Base-by-base conservation (phyloP, 2,329 filamentous ascomycete species). In the Curvularia eragrostidis region DNA sequence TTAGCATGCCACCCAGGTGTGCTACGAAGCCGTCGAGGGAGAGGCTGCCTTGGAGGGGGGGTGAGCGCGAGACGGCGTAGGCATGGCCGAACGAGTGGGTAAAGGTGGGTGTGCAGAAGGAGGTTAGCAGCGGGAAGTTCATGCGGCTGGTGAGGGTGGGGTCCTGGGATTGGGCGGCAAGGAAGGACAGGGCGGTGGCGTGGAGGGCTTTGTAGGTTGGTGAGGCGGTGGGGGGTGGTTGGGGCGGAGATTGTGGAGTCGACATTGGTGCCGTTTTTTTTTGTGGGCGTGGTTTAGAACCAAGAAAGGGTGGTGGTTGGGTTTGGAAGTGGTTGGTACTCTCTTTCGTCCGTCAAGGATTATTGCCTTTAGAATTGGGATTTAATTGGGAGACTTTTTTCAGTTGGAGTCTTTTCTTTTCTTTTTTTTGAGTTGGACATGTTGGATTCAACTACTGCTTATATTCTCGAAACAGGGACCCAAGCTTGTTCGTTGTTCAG, bases 1-100 rank as follows among this genome's bases (percentile, higher is more conserved):
- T 26, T 1, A 69, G 39, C 67, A 75, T 74, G 10, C 13, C 23
- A 1, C 50, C 30, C 8, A 74, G 56, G 30, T 71, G 72, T 5
- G 57, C 10, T 15, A 67, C 46, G 49, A 72, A 76, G 5, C 19
- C 65, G 3, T 67, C 53, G 18, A 64, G 56, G 1, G 55, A 59
- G 7, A 61, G 47, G 6, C 42, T 34, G 21, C 58, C 58, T 48
- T 72, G 68, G 3, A 74, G 57, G 0, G 48, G 58, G 0, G 70
- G 72, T 2, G 56, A 54, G 1, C 56, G 47, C 8, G 64, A 62
- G 13, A 73, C 63, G 56, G 71, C 66, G 58, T 62, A 64, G n/a
- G 64, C 65, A 59, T 75, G 74, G 43, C 74, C 74, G 59, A 64
- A 75, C 36, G 54, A 56, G 52, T 74, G 69, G 6, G 48, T 34